phyloP scores from a whole-genome alignment of 495 filamentous ascomycete species.

The Talaromyces nanjingensis region DNA sequence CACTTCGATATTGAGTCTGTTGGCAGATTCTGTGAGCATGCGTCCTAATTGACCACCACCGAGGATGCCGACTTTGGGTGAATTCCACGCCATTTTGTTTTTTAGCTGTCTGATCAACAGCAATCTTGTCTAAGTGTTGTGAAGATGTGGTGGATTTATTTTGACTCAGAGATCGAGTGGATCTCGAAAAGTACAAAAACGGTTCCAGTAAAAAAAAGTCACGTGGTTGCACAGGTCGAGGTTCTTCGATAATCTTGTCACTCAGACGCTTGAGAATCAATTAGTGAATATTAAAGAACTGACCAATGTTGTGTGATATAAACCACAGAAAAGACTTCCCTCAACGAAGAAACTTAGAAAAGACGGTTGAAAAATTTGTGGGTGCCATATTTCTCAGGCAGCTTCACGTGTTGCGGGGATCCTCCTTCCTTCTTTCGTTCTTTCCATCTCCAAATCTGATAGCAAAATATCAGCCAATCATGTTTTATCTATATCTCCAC shows the following conservation, averaged over 20 bases:
- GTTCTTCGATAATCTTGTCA: neutral
- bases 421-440: neutral
- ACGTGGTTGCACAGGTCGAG: constrained; percentile 1
- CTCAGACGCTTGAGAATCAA: neutral
- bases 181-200: constrained; percentile 5
- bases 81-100: constrained; percentile 36
- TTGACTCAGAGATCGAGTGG: constrained; percentile 3
- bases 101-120: neutral
- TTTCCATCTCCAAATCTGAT: neutral
- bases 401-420: constrained; percentile 2
- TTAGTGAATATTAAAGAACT: neutral
- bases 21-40: constrained; percentile 92
- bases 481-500: too few relatives aligned
- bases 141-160: neutral
- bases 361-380: constrained; percentile 10
- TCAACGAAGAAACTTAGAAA: neutral
- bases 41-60: constrained; percentile 83
- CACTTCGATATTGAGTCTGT: constrained; percentile 73
- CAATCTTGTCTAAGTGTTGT: neutral
- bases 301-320: neutral
- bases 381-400: constrained; percentile 1
- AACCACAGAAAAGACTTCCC: neutral
- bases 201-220: neutral
- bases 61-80: constrained; percentile 56
- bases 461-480: neutral